Evolutionary conservation across 495 filamentous ascomycete genomes (phyloP), one percentile per base, ranked within the genome.

Genomic region (Annulohypoxylon nitens): DNA sequence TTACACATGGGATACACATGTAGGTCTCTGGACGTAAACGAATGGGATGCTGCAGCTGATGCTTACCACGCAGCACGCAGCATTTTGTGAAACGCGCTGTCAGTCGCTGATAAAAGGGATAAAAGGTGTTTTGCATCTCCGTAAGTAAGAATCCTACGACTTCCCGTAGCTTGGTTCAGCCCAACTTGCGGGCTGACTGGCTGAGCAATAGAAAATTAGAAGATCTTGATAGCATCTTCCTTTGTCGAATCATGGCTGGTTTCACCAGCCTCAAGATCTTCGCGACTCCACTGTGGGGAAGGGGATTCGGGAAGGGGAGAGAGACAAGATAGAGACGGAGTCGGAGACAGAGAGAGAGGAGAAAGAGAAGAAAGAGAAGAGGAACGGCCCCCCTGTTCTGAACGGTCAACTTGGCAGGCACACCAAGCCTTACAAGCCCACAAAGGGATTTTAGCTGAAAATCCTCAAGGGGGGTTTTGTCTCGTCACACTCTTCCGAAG

Each of bases 261-360:
- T 73, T 73, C 60, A 65, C 60, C 59, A 69, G 71, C 60, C 61
- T 70, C 67, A 48, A 60, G 62, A 74, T 66, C 71, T 61, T 70
- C 62, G 67, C 8, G 20, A 58, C 71, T 74, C 71, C 71, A 57
- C 71, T 57, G 66, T 61, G 55, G 64, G 57, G 61, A 48, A 69
- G 37, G 50, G 48, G 11, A 51, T 30, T n/a, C n/a, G n/a, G n/a
- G n/a, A n/a, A n/a, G 55, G 64, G 57, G 20, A 23, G 20, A 23
- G 20, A 23, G 20, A 23, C 20, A 23, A 23, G 20, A 23, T 23
- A 23, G 20, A 23, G 20, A 23, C 20, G 20, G 20, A 23, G 20
- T 23, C 20, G 20, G 20, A 23, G 20, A 23, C 20, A 23, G 20
- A 23, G 20, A 23, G 20, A 23, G 30, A 30, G 5, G 30, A 30